Percentiles rank a stretch among this genome's conserved stretches.
Evolutionary conservation across 352 stramenopile genomes (phyloP).

Genomic region (Pythium utonaiense): DNA sequence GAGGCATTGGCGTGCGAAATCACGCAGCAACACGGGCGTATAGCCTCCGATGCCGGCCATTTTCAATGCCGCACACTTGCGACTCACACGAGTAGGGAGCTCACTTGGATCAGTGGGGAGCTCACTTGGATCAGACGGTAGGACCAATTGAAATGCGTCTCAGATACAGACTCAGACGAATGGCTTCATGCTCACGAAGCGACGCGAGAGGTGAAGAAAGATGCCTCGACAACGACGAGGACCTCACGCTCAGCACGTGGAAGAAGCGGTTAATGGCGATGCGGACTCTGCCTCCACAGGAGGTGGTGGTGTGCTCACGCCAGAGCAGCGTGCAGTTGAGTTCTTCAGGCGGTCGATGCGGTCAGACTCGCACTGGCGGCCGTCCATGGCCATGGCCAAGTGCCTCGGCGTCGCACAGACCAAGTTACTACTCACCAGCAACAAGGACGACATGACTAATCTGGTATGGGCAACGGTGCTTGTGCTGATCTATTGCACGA

Average conservation of each 20-base stretch:
- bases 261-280: neutral
- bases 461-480: slow-evolving; percentile 50
- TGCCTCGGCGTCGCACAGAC: slow-evolving; percentile 35
- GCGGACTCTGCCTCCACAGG: too few species aligned
- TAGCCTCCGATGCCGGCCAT: slow-evolving; percentile 17
- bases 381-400: slow-evolving; percentile 41
- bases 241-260: neutral
- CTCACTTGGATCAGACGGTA: neutral
- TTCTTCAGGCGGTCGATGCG: slow-evolving; percentile 29
- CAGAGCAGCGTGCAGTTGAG: slow-evolving; percentile 30
- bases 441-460: slow-evolving; percentile 48
- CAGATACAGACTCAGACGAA: neutral
- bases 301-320: slow-evolving; percentile 1
- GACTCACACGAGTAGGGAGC: too few species aligned
- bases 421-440: slow-evolving; percentile 31
- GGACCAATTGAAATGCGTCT: too few species aligned
- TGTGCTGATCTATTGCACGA: slow-evolving; percentile 41
- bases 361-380: slow-evolving; percentile 32
- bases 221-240: neutral
- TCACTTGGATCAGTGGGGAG: too few species aligned
- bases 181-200: neutral
- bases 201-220: neutral
- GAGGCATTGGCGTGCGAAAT: slow-evolving; percentile 15
- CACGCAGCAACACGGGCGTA: slow-evolving; percentile 5
- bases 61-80: too few species aligned